Conservation (phyloP, 306 rosid species). For the Medicago ruthenica region DNA sequence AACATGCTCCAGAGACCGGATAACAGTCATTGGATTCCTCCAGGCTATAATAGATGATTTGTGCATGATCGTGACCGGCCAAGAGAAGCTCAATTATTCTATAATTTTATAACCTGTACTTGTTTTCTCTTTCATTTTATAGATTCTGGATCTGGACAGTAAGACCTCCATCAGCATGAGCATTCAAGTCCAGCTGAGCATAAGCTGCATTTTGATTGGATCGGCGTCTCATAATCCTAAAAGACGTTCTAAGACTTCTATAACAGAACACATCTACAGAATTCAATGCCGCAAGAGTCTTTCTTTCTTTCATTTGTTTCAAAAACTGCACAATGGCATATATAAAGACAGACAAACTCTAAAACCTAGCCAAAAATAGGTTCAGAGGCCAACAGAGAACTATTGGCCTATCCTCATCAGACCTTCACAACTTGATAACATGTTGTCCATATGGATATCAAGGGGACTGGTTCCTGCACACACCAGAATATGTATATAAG, state of each 20-base stretch:
- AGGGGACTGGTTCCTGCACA: constrained; percentile 66
- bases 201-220: constrained; percentile 35
- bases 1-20: constrained; percentile 17
- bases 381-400: constrained; percentile 31
- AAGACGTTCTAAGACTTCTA: neutral
- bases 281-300: constrained; percentile 33
- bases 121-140: constrained; percentile 24
- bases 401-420: constrained; percentile 26
- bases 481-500: constrained; percentile 30
- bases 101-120: neutral
- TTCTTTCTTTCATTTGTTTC: constrained; percentile 32
- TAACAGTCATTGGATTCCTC: constrained; percentile 1
- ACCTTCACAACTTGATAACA: constrained; percentile 45
- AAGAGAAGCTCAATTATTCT: neutral
- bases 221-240: constrained; percentile 10
- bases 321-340: constrained; percentile 21
- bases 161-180: constrained; percentile 30
- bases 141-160: constrained; percentile 8
- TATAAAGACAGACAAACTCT: constrained; percentile 17
- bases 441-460: constrained; percentile 44
- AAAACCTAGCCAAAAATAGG: constrained; percentile 17
- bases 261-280: constrained; percentile 18
- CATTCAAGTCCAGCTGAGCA: constrained; percentile 19
- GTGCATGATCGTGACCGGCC: neutral
- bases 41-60: neutral